These are phyloP conservation scores for Pouteria glomerata DNA, from an alignment of 148 eudicot genomes.

Conservation along the genomic window DNA sequence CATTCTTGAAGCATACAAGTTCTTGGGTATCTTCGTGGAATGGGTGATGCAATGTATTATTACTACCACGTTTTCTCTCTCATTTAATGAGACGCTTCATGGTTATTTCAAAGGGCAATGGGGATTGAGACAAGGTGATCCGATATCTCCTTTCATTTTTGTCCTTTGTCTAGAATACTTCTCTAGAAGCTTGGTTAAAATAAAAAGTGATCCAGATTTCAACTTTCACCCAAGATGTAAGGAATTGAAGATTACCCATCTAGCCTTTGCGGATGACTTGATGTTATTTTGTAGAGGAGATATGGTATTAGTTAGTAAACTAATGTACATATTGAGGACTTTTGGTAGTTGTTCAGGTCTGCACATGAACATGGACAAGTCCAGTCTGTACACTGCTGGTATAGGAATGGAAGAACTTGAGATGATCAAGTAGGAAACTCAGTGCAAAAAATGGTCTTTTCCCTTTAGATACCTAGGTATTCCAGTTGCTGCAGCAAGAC, in stretches of 20 bases:
- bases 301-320: not conserved
- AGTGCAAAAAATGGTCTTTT: not conserved
- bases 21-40: not conserved
- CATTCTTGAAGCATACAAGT: not conserved
- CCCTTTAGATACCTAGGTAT: slow-evolving; percentile 1
- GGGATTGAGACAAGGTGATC: slow-evolving; percentile 3
- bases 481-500: not conserved
- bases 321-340: not conserved
- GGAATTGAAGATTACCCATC: not conserved
- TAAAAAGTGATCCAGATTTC: not conserved
- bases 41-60: slow-evolving; percentile 10
- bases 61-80: not conserved
- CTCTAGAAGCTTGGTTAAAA: not conserved
- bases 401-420: not conserved
- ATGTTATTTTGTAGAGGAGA: not conserved
- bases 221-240: not conserved
- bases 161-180: not conserved
- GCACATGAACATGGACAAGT: not conserved
- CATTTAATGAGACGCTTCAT: not conserved
- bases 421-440: not conserved
- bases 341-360: not conserved
- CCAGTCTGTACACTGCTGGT: not conserved
- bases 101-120: not conserved
- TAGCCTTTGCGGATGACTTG: slow-evolving; percentile 4
- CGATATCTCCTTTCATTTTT: not conserved